Evolutionary conservation across 1,284 basidiomycete species (phyloP).

Genomic region (Sanghuangporus baumii): DNA sequence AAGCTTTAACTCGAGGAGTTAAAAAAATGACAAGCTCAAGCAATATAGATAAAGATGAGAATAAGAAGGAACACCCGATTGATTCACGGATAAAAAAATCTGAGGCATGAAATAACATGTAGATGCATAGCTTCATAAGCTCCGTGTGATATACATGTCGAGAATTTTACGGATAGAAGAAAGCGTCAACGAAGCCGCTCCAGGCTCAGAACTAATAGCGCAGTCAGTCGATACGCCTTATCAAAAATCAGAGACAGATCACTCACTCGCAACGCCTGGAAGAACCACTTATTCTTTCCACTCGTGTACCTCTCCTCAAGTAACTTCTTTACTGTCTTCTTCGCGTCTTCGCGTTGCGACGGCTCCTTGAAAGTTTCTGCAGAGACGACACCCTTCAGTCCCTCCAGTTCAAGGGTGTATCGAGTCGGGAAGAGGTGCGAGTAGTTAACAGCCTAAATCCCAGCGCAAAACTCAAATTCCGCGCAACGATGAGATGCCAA

Average conservation of each 20-base stretch:
- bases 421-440: conserved; percentile 97
- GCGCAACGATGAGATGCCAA: not conserved
- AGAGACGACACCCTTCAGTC: conserved; percentile 79
- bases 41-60: too few relatives aligned
- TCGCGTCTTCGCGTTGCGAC: conserved; percentile 85
- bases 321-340: conserved; percentile 94
- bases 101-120: not conserved
- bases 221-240: not conserved
- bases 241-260: not conserved
- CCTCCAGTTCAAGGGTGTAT: conserved; percentile 92
- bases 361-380: conserved; percentile 94
- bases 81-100: too few relatives aligned
- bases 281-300: conserved; percentile 97
- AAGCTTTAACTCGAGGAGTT: too few relatives aligned
- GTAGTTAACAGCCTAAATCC: conserved; percentile 80
- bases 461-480: not conserved
- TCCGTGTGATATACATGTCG: not conserved
- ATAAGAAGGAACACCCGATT: too few relatives aligned
- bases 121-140: not conserved
- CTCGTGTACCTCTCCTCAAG: conserved; percentile 88
- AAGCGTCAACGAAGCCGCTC: not conserved
- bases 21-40: too few relatives aligned
- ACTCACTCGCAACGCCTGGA: conserved; percentile 72
- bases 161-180: not conserved
- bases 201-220: not conserved